Conservation (phyloP, 352 stramenopile genomes). For the Globisporangium spinosum region DNA sequence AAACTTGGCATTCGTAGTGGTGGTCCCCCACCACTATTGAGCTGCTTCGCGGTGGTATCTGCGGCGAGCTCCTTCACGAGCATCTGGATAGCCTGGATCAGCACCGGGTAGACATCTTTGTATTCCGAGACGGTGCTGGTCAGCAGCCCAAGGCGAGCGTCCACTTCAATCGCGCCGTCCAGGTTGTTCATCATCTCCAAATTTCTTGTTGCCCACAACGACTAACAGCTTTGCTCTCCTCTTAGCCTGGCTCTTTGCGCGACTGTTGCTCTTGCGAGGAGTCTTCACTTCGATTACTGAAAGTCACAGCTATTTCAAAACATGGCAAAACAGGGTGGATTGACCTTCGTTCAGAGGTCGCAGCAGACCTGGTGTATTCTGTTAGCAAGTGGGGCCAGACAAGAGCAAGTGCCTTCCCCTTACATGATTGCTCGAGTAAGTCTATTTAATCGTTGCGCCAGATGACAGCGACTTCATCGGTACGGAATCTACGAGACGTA, state of each 20-base stretch:
- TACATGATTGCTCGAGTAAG: background rate
- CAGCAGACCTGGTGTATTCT: background rate
- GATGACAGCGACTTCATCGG: constrained; percentile 96
- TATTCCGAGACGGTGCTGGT: constrained; percentile 30
- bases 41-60: background rate
- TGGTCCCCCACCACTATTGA: background rate
- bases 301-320: constrained; percentile 3
- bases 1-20: background rate
- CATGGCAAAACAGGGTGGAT: background rate
- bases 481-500: constrained; percentile 86
- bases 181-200: background rate
- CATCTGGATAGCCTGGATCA: constrained; percentile 25
- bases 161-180: constrained; percentile 16
- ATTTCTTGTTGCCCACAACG: background rate
- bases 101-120: constrained; percentile 29
- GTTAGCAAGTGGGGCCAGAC: background rate
- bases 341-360: background rate
- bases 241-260: background rate
- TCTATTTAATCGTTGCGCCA: constrained; percentile 87
- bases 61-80: constrained; percentile 17
- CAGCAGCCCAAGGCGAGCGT: constrained; percentile 24
- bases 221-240: background rate
- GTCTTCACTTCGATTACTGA: background rate
- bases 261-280: background rate
- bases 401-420: background rate